Evolutionary conservation across 192 early-diverging fungal species (phyloP).

Genomic region (Gryganskiella cystojenkinii): DNA sequence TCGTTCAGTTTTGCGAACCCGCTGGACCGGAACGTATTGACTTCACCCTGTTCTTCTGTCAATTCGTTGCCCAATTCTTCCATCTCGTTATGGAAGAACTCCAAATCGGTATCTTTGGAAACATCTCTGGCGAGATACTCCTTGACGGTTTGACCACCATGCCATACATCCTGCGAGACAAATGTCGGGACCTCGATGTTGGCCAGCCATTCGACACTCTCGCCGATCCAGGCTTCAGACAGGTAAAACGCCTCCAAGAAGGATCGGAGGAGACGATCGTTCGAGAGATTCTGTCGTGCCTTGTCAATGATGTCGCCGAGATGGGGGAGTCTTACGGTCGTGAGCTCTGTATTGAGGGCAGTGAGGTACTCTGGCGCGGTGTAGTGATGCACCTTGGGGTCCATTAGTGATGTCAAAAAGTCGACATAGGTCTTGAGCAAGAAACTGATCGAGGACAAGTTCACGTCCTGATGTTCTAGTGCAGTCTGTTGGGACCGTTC

Average conservation of each 20-base stretch:
- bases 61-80: slow-evolving; percentile 35
- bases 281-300: slow-evolving; percentile 37
- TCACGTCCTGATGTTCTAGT: slow-evolving; percentile 49
- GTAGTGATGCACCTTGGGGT: slow-evolving; percentile 52
- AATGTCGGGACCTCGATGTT: slow-evolving; percentile 34
- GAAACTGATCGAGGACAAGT: slow-evolving; percentile 44
- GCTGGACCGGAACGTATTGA: slow-evolving; percentile 36
- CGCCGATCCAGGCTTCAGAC: slow-evolving; percentile 50
- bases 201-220: slow-evolving; percentile 45
- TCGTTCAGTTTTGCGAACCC: slow-evolving; percentile 45
- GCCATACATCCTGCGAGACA: slow-evolving; percentile 37
- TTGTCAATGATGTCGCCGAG: slow-evolving; percentile 37
- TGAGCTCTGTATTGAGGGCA: slow-evolving; percentile 41
- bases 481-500: slow-evolving; percentile 28
- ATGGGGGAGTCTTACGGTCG: slow-evolving; percentile 35
- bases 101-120: slow-evolving; percentile 20
- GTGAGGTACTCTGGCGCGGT: slow-evolving; percentile 41
- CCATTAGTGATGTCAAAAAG: slow-evolving; percentile 50
- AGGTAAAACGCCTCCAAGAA: slow-evolving; percentile 37
- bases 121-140: slow-evolving; percentile 25
- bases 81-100: slow-evolving; percentile 24
- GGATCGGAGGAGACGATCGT: slow-evolving; percentile 32
- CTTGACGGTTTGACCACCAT: slow-evolving; percentile 29
- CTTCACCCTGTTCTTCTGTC: slow-evolving; percentile 33
- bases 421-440: slow-evolving; percentile 45